phyloP scores from a whole-genome alignment of 257 asterid genomes.

The Fraxinus anomala region DNA sequence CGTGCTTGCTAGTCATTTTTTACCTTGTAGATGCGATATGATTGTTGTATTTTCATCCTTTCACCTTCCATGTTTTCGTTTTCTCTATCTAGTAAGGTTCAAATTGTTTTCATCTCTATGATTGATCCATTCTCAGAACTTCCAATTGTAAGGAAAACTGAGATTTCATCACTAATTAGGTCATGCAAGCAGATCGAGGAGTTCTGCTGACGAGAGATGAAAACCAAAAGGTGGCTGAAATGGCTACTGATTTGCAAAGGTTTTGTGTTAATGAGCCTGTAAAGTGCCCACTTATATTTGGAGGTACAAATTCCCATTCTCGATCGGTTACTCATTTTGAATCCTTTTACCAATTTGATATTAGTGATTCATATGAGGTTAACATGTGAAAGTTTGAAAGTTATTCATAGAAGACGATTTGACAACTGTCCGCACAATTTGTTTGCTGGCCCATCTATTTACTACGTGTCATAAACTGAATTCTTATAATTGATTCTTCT shows the following conservation, averaged over 20 bases:
- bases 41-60: neutral
- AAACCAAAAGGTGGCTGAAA: conserved; percentile 67
- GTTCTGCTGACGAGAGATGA: conserved; percentile 56
- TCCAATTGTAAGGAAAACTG: conserved; percentile 4
- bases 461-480: neutral
- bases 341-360: neutral
- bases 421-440: neutral
- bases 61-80: neutral
- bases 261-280: conserved; percentile 78
- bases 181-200: conserved; percentile 72
- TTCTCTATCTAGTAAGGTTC: neutral
- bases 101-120: neutral
- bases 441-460: neutral
- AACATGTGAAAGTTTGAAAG: neutral
- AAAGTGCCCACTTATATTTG: conserved; percentile 85
- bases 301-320: conserved; percentile 51
- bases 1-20: neutral
- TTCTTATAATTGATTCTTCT: neutral
- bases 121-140: neutral
- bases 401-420: neutral
- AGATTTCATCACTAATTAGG: conserved; percentile 41
- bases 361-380: neutral
- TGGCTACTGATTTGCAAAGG: conserved; percentile 58
- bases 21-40: neutral
- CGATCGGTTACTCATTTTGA: neutral